Evolutionary conservation across 768 basidiomycete species (phyloP).

Genomic region (Pisolithus albus): DNA sequence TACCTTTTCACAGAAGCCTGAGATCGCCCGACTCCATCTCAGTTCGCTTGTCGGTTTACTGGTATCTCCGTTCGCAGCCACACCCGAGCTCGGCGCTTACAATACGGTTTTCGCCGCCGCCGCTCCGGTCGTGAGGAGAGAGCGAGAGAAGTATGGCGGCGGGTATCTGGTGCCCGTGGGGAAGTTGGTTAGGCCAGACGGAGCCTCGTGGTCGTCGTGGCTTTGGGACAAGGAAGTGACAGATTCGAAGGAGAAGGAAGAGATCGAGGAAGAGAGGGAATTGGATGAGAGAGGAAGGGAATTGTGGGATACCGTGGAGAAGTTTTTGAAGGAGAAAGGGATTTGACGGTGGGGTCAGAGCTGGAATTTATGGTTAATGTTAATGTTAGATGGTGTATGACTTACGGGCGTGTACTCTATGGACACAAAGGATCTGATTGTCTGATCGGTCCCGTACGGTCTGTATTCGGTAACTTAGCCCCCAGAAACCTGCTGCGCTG

Average conservation of each 20-base stretch:
- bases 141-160: constrained; percentile 8
- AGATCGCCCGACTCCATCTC: constrained; percentile 3
- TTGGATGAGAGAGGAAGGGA: constrained; percentile 13
- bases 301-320: constrained; percentile 19
- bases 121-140: constrained; percentile 8
- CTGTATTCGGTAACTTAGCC: no score
- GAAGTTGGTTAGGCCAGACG: not conserved
- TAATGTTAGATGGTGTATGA: no score
- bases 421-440: not conserved
- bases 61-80: constrained; percentile 13
- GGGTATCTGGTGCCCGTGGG: not conserved
- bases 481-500: no score
- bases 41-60: constrained; percentile 16
- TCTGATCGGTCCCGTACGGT: no score
- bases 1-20: constrained; percentile 23
- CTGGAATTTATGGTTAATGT: no score
- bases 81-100: constrained; percentile 20
- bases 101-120: constrained; percentile 20
- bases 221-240: not conserved
- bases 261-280: constrained; percentile 7
- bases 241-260: constrained; percentile 3
- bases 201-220: not conserved
- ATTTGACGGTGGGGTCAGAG: not conserved
- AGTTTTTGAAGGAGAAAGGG: constrained; percentile 9
- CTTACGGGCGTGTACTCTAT: not conserved